Conservation (phyloP, 106 monocot genomes). For the Agapanthus africanus region DNA sequence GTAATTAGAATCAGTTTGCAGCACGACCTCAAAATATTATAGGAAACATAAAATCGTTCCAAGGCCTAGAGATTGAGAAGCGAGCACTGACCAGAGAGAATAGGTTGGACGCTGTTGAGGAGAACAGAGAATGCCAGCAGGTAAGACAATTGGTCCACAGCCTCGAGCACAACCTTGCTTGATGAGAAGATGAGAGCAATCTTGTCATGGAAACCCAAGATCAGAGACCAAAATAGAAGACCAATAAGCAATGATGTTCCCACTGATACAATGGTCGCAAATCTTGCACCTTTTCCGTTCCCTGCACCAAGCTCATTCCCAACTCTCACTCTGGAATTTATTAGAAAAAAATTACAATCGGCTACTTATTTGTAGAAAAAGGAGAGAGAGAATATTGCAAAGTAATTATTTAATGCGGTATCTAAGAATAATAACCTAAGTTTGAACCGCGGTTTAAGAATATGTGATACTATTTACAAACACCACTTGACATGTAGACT, state of each 20-base stretch:
- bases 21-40: too few species aligned
- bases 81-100: slow-evolving; percentile 61
- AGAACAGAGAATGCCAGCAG: slow-evolving; percentile 69
- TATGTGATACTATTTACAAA: too few species aligned
- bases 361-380: too few species aligned
- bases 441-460: too few species aligned
- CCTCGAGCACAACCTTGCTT: slow-evolving; percentile 29
- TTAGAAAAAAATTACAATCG: background rate
- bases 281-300: slow-evolving; percentile 58
- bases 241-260: slow-evolving; percentile 41
- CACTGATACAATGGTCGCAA: slow-evolving; percentile 46
- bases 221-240: slow-evolving; percentile 41
- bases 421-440: too few species aligned
- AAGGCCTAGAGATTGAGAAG: too few species aligned
- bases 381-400: too few species aligned
- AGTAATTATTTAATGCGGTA: too few species aligned
- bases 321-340: slow-evolving; percentile 20
- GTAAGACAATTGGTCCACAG: slow-evolving; percentile 37
- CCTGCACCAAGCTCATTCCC: slow-evolving; percentile 78
- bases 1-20: too few species aligned
- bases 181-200: slow-evolving; percentile 57
- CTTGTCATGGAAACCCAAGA: slow-evolving; percentile 42
- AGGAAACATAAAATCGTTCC: too few species aligned
- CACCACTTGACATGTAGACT: too few species aligned
- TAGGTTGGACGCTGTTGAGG: slow-evolving; percentile 82